Base-by-base conservation (phyloP, 2,329 filamentous ascomycete species). In the Penicillium corylophilum region DNA sequence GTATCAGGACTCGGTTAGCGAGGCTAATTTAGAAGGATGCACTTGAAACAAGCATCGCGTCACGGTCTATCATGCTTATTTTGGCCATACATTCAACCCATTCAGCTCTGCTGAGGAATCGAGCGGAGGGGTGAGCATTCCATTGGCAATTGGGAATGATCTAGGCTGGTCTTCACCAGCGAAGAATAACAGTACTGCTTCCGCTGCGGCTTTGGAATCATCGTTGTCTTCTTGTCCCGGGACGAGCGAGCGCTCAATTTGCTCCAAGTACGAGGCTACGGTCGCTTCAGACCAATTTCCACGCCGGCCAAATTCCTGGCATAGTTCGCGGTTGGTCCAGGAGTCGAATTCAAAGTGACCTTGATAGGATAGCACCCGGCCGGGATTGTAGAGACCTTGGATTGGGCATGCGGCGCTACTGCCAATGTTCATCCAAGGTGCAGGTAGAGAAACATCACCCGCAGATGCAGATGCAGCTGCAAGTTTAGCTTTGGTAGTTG, bases 341-440 rank as follows among this genome's bases (percentile, higher is more conserved):
- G 55, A 45, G 31, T 70, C 65, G 15, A 70, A 66, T 36, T 70
- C 67, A 24, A 68, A 70, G 41, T 70, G 67, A 0, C 67, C 67
- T 16, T 70, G 67, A 33, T 64, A 67, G 1, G 66, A 62, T n/a
- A 70, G 46, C 3, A 70, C 59, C 6, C 67, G 59, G 6, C 53
- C 57, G 0, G 62, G 65, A 28, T 62, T 48, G 26, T 68, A 70
- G 3, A 70, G 42, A 6, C 67, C 67, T 41, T 70, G 67, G 5
- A 68, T 61, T 1, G 63, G 51, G 33, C 64, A 70, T 8, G 48
- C 46, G 1, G 52, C 47, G 12, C 64, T 70, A 23, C 47, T 56
- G 1, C 67, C 67, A 4, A 70, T 56, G 40, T 60, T 69, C 22
- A 67, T 48, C 67, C 67, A 70, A 1, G 64, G 64, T 1, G 53